phyloP scores from a whole-genome alignment of 371 early-diverging fungal genomes.

The Lichtheimia ramosa region DNA sequence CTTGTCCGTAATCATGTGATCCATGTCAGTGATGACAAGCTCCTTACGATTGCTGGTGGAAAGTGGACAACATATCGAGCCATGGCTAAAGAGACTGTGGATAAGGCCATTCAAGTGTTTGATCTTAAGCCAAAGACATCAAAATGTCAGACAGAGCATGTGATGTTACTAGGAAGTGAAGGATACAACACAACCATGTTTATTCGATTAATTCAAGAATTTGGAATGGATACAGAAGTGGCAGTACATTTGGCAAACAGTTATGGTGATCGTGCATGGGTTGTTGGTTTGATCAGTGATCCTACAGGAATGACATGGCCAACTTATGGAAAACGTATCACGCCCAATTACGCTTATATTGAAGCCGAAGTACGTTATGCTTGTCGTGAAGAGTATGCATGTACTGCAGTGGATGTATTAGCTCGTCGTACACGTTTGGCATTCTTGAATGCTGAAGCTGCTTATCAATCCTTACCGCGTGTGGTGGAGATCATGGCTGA shows the following conservation, averaged over 20 bases:
- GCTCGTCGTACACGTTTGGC: slow-evolving; percentile 94
- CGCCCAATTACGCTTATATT: slow-evolving; percentile 88
- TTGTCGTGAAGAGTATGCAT: slow-evolving; percentile 91
- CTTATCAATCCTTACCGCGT: slow-evolving; percentile 81
- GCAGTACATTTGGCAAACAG: slow-evolving; percentile 90
- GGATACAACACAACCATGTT: slow-evolving; percentile 87
- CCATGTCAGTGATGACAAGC: slow-evolving; percentile 77
- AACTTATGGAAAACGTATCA: slow-evolving; percentile 78
- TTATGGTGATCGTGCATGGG: slow-evolving; percentile 97
- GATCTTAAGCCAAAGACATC: slow-evolving; percentile 49
- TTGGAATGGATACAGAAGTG: slow-evolving; percentile 92
- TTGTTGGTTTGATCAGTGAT: slow-evolving; percentile 80
- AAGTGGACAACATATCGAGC: slow-evolving; percentile 99
- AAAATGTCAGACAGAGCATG: slow-evolving; percentile 73
- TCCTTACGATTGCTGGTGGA: slow-evolving; percentile 98
- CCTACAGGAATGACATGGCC: slow-evolving; percentile 78
- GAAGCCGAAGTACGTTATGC: slow-evolving; percentile 97
- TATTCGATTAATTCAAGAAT: slow-evolving; percentile 88
- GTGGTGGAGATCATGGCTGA: slow-evolving; percentile 91
- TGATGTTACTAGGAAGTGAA: slow-evolving; percentile 86
- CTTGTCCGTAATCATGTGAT: slow-evolving; percentile 98
- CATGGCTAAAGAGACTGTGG: slow-evolving; percentile 98
- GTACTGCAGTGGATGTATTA: slow-evolving; percentile 93
- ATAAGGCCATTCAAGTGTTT: slow-evolving; percentile 82
- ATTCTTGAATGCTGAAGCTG: slow-evolving; percentile 94